phyloP scores from a whole-genome alignment of 2,329 filamentous ascomycete genomes.

The Botrytis tulipae region DNA sequence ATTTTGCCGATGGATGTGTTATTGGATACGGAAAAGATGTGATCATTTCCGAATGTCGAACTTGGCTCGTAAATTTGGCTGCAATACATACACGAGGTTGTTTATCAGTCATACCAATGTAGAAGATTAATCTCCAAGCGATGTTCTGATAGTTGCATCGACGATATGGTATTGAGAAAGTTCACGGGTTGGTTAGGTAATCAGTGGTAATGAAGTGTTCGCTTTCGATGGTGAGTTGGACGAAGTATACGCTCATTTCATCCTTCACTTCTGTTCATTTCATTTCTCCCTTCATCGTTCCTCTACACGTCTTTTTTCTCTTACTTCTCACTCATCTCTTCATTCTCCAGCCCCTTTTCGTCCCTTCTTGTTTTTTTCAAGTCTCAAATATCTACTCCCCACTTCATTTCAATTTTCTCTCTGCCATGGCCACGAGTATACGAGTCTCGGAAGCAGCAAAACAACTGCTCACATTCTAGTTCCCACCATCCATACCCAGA shows the following conservation, averaged over 20 bases:
- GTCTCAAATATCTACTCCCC: neutral
- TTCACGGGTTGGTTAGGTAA: neutral
- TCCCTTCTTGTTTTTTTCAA: neutral
- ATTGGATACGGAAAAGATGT: neutral
- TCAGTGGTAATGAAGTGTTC: neutral
- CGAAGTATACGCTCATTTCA: neutral
- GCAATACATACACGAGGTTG: constrained; percentile 4
- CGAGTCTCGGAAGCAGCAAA: neutral
- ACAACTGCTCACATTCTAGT: neutral
- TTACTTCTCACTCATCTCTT: no score
- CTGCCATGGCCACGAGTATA: neutral
- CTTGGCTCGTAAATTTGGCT: neutral
- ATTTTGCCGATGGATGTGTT: neutral
- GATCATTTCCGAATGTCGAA: neutral
- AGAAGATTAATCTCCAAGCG: neutral
- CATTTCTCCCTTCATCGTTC: neutral
- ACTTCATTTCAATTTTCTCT: neutral
- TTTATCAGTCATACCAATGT: neutral
- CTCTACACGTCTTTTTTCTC: neutral
- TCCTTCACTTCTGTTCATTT: neutral
- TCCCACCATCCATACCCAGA: neutral
- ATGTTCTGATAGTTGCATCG: neutral
- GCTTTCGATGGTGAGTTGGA: neutral
- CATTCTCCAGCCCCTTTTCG: no score
- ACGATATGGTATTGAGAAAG: neutral